These are phyloP conservation scores for Dujonia santamariae DNA, from an alignment of 1,139 yeast genomes.

Conservation along the genomic window DNA sequence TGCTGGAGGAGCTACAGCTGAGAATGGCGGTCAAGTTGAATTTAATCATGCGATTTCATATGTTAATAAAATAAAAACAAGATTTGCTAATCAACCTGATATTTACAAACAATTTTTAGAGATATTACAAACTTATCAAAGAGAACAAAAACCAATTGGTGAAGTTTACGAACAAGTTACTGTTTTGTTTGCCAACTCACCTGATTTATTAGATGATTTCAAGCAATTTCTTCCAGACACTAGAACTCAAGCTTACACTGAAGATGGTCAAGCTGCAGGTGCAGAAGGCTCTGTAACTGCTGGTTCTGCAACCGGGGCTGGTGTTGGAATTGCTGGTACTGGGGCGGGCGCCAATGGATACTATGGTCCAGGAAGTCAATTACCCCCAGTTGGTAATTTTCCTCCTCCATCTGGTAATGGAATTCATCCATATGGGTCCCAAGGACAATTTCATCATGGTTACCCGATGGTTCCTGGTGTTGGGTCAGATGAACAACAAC, in stretches of 20 bases:
- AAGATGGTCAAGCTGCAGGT: slow-evolving; percentile 21
- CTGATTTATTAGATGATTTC: slow-evolving; percentile 90
- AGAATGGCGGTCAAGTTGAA: slow-evolving; percentile 80
- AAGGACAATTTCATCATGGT: slow-evolving; percentile 8
- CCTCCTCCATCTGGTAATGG: slow-evolving; percentile 65
- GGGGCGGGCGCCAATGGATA: slow-evolving; percentile 19
- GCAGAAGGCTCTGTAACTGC: slow-evolving; percentile 3
- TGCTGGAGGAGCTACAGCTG: slow-evolving; percentile 12
- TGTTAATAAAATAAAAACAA: slow-evolving; percentile 91
- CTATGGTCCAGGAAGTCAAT: slow-evolving; percentile 39
- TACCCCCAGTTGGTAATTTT: slow-evolving; percentile 96
- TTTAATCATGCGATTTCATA: slow-evolving; percentile 96
- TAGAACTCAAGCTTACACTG: slow-evolving; percentile 36
- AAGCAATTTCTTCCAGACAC: slow-evolving; percentile 94
- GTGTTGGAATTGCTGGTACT: slow-evolving; percentile 19
- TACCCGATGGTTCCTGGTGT: slow-evolving; percentile 4
- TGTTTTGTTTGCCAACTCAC: slow-evolving; percentile 83
- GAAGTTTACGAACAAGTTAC: slow-evolving; percentile 96
- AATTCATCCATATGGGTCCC: slow-evolving; percentile 23
- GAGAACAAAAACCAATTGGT: slow-evolving; percentile 91
- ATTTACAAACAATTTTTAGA: slow-evolving; percentile 93
- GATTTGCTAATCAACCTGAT: slow-evolving; percentile 93
- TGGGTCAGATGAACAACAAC: slow-evolving; percentile 5
- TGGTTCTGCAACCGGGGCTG: slow-evolving; percentile 17
- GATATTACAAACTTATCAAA: slow-evolving; percentile 91